Conservation (phyloP, 1,139 yeast genomes). For the Yamadazyma triangularis region DNA sequence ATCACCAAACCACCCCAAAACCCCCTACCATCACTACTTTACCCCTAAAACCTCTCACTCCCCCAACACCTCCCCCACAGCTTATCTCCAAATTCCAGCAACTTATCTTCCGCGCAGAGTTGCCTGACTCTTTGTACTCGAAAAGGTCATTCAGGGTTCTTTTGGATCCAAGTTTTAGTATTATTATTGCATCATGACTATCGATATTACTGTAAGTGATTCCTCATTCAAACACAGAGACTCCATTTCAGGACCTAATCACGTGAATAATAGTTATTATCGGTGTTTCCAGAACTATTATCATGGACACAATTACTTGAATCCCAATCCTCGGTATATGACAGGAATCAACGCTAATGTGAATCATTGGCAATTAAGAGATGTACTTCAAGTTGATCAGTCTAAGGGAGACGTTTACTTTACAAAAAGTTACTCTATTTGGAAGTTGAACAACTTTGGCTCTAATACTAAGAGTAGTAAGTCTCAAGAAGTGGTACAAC, state of each 20-base stretch:
- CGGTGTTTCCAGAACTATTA: constrained; percentile 43
- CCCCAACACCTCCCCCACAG: no score
- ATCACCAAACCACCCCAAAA: no score
- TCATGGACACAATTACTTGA: constrained; percentile 35
- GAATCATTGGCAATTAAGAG: constrained; percentile 88
- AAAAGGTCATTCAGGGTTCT: no score
- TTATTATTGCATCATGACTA: constrained; percentile 4
- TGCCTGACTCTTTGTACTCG: no score
- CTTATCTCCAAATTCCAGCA: no score
- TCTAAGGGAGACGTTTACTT: constrained; percentile 26
- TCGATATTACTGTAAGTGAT: constrained; percentile 2
- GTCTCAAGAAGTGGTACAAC: constrained; percentile 34
- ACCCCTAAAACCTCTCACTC: no score
- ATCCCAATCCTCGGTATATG: constrained; percentile 35
- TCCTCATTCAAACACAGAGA: constrained; percentile 2
- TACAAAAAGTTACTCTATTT: constrained; percentile 29
- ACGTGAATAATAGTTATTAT: constrained; percentile 7
- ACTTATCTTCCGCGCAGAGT: no score
- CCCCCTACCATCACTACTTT: no score
- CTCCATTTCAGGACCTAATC: constrained; percentile 1
- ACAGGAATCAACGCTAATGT: constrained; percentile 26
- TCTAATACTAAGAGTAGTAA: constrained; percentile 3
- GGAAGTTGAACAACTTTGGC: constrained; percentile 18
- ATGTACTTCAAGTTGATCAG: constrained; percentile 52
- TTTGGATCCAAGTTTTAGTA: no score